phyloP scores from a whole-genome alignment of 1,284 basidiomycete genomes.

The Ustilago tritici region DNA sequence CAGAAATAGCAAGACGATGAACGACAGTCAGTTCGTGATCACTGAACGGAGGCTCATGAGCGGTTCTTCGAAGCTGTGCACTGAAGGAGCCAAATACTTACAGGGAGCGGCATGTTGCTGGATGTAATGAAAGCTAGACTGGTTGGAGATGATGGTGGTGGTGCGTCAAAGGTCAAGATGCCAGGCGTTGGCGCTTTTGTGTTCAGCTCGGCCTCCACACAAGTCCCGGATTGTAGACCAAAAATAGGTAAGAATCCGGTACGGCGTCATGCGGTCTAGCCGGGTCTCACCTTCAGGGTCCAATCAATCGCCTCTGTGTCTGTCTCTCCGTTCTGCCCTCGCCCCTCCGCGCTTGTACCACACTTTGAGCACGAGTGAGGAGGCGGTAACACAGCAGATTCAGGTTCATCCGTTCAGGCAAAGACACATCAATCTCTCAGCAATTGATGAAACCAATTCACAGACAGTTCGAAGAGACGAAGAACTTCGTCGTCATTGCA shows the following conservation, averaged over 20 bases:
- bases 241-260: not conserved
- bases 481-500: not conserved
- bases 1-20: not conserved
- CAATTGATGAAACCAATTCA: not conserved
- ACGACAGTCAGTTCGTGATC: not conserved
- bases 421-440: not conserved
- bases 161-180: not conserved
- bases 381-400: not conserved
- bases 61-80: not conserved
- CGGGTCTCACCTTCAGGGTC: not conserved
- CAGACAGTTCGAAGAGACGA: not conserved
- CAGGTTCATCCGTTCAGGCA: not conserved
- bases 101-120: not conserved
- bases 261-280: conserved; percentile 1
- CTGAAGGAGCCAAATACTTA: not conserved
- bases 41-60: not conserved
- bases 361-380: not conserved
- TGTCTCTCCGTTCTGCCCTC: not conserved
- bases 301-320: not conserved
- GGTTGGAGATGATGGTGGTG: not conserved
- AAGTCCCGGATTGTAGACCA: not conserved
- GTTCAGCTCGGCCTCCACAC: not conserved
- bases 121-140: not conserved
- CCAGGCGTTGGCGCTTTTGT: not conserved
- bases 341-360: not conserved